Base-by-base conservation (phyloP, 1,284 basidiomycete species). In the Sporisorium sorghi region DNA sequence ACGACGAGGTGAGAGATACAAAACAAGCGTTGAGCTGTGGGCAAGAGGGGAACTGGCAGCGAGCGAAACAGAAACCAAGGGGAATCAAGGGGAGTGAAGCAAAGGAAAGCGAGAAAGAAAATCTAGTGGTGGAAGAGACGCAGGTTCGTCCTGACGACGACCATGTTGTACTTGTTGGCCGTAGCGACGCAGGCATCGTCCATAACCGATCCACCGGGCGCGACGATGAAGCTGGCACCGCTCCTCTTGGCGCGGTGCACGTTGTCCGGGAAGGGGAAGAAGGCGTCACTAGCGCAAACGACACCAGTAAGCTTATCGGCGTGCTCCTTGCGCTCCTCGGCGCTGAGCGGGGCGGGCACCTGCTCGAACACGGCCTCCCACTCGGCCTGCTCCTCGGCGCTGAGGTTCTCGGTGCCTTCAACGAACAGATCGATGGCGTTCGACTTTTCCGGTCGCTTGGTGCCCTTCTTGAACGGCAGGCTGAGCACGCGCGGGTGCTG, bases 251-350 rank as follows among this genome's bases (percentile, higher is more conserved):
- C 93, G 60, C 96, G 88, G 85, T 97, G 92, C 43, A 99, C 96
- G 82, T 99, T 99, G 86, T 99, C 97, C 9, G 94, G 90, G 90
- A 99, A 99, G 40, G 96, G 96, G 93, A 99, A 99, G 89, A 99
- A 99, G 62, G 96, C 96, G 81, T 99, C 97, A 74, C 92, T 94
- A 37, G 93, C 93, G 85, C 95, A 95, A 8, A 92, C 90, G 51
- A 99, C 96, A 35, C 90, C 92, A 57, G 91, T 65, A 26, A 84
- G 70, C 56, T 69, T 51, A n/a, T 59, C 65, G n/a, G 75, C 73
- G 58, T 82, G 81, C 62, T 74, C 58, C 48, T 64, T 74, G 23
- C 90, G 90, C 87, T 97, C 95, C 77, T 88, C 88, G 21, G 86
- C 88, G 19, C 87, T 90, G 72, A 99, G 86, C 19, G 91, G 87